phyloP scores from a whole-genome alignment of 2,329 filamentous ascomycete genomes.

The Colletotrichum shisoi region DNA sequence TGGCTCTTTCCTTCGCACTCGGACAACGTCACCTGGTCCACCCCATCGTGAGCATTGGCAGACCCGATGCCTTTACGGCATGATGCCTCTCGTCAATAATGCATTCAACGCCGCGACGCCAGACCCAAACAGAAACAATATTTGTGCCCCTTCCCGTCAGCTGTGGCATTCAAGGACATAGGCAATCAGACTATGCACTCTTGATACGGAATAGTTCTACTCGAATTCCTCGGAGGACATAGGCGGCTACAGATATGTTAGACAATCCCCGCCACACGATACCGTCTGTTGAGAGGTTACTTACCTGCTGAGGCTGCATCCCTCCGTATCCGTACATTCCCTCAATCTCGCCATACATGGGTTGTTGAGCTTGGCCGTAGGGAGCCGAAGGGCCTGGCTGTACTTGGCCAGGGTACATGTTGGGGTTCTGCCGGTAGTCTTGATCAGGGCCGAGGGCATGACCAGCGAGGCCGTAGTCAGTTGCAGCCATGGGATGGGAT shows the following conservation, averaged over 20 bases:
- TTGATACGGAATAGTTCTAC: slow-evolving; percentile 40
- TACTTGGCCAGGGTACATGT: slow-evolving; percentile 83
- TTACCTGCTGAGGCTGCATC: slow-evolving; percentile 84
- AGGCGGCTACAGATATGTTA: slow-evolving; percentile 47
- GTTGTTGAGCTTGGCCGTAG: slow-evolving; percentile 79
- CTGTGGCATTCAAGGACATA: neutral
- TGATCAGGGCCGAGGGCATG: slow-evolving; percentile 73
- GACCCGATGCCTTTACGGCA: slow-evolving; percentile 19
- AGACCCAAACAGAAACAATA: slow-evolving; percentile 17
- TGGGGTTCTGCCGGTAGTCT: slow-evolving; percentile 80
- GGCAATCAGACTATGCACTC: slow-evolving; percentile 2
- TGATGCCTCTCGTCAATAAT: slow-evolving; percentile 14
- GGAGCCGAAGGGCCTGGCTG: slow-evolving; percentile 74
- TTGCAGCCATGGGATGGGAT: slow-evolving; percentile 65
- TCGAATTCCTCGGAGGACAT: slow-evolving; percentile 59
- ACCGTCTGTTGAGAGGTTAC: slow-evolving; percentile 43
- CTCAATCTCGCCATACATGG: slow-evolving; percentile 83
- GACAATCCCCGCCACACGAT: slow-evolving; percentile 11
- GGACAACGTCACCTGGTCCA: neutral
- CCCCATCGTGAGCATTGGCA: neutral
- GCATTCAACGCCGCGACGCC: slow-evolving; percentile 34
- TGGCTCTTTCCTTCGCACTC: neutral
- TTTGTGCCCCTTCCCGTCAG: neutral
- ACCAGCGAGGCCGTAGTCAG: slow-evolving; percentile 68
- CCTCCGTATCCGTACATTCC: slow-evolving; percentile 85